Evolutionary conservation across 176 grass and related monocot species (phyloP).

Genomic region (Oryza coarctata): DNA sequence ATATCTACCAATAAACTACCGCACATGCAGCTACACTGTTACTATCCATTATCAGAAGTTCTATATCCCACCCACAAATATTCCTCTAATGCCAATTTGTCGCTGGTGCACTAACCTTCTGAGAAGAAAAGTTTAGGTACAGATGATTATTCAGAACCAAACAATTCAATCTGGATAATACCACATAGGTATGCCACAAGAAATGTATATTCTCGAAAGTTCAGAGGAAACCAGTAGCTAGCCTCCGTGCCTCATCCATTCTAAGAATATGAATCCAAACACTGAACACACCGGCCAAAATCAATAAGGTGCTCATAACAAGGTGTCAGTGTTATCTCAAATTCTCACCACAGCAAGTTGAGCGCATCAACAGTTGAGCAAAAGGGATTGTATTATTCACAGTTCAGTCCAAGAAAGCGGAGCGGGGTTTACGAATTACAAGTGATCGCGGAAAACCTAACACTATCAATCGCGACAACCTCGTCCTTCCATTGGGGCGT

Average conservation of each 20-base stretch:
- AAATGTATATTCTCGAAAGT: not conserved
- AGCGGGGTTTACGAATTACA: no score
- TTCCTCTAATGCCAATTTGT: not conserved
- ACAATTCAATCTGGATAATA: not conserved
- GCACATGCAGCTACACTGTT: not conserved
- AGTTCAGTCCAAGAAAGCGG: no score
- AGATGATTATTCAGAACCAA: not conserved
- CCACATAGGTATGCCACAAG: no score
- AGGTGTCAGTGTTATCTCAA: no score
- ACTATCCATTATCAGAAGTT: not conserved
- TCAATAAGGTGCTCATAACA: not conserved
- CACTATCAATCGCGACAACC: no score
- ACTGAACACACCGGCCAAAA: not conserved
- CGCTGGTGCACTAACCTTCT: slow-evolving; percentile 1
- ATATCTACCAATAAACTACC: not conserved
- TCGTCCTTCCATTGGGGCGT: no score
- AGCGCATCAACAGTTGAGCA: no score
- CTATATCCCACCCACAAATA: not conserved
- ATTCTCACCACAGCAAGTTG: no score
- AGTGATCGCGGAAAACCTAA: no score
- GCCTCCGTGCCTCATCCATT: not conserved
- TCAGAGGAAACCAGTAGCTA: not conserved
- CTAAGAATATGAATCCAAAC: not conserved
- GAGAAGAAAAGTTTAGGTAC: not conserved
- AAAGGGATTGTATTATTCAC: no score